phyloP scores from a whole-genome alignment of 805 yeast genomes.

The Tetrapisispora namnaoensis region DNA sequence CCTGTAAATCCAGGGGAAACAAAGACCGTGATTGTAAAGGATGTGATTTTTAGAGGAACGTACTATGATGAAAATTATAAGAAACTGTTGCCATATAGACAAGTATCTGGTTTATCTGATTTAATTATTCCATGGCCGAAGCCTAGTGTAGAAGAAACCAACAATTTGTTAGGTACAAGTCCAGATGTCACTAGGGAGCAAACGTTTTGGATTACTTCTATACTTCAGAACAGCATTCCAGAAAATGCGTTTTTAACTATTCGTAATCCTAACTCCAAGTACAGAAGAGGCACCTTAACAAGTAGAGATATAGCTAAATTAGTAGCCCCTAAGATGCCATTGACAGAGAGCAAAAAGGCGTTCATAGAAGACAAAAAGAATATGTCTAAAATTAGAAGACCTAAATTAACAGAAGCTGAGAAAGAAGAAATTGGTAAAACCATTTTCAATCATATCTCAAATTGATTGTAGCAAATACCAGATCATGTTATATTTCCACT shows the following conservation, averaged over 20 bases:
- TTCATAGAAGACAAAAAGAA: conserved; percentile 45
- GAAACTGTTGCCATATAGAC: conserved; percentile 66
- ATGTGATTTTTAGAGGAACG: conserved; percentile 53
- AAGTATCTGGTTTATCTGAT: conserved; percentile 57
- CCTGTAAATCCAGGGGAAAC: conserved; percentile 45
- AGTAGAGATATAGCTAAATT: conserved; percentile 53
- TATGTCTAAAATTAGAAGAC: conserved; percentile 28
- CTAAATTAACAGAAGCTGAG: conserved; percentile 34
- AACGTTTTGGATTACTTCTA: conserved; percentile 61
- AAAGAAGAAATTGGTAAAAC: conserved; percentile 36
- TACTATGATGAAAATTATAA: conserved; percentile 70
- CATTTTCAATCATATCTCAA: not conserved
- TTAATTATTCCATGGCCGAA: conserved; percentile 85
- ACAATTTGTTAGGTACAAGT: conserved; percentile 47
- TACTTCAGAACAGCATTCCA: conserved; percentile 64
- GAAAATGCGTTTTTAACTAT: conserved; percentile 51
- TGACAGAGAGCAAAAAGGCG: conserved; percentile 51
- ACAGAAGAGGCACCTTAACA: conserved; percentile 52
- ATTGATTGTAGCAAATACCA: not conserved
- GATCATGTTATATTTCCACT: too few relatives aligned
- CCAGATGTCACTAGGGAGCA: conserved; percentile 54
- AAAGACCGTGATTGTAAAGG: conserved; percentile 71
- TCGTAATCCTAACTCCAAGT: conserved; percentile 67
- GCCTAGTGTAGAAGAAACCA: conserved; percentile 39
- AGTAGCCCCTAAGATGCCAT: conserved; percentile 70